Evolutionary conservation across 257 asterid species (phyloP).

Genomic region (Nicotiana undulata): DNA sequence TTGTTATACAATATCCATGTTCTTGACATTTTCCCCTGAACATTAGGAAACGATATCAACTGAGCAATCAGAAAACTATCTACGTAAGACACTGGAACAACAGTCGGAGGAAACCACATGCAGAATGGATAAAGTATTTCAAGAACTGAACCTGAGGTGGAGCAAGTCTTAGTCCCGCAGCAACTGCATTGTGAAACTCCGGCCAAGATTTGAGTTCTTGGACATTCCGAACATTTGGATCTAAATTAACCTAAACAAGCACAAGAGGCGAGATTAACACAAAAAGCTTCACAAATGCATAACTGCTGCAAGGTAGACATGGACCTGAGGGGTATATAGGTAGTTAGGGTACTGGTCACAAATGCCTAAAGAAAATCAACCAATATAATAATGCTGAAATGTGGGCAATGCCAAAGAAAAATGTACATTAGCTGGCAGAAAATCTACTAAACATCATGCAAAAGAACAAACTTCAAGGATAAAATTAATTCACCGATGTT

Average conservation of each 20-base stretch:
- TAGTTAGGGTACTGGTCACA: neutral
- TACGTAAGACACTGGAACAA: neutral
- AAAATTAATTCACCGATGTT: neutral
- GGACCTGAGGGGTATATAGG: neutral
- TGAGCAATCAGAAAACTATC: neutral
- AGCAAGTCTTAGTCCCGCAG: conserved; percentile 92
- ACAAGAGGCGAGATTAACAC: neutral
- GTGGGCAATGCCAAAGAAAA: neutral
- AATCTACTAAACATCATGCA: neutral
- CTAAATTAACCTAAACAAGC: conserved; percentile 66
- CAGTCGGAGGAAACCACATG: neutral
- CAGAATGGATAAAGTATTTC: neutral
- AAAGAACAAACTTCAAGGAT: conserved; percentile 2
- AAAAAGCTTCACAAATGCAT: neutral
- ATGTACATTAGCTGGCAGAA: neutral
- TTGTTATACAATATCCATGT: conserved; percentile 93
- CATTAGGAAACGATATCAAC: conserved; percentile 1
- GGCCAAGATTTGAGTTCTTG: conserved; percentile 95
- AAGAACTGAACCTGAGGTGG: conserved; percentile 67
- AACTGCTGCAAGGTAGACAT: neutral
- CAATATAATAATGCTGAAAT: neutral
- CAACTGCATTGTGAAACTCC: conserved; percentile 98
- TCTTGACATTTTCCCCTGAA: conserved; percentile 91
- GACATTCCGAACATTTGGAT: conserved; percentile 75
- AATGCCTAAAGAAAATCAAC: neutral